phyloP scores from a whole-genome alignment of 768 basidiomycete species.

The Tremella mesenterica region DNA sequence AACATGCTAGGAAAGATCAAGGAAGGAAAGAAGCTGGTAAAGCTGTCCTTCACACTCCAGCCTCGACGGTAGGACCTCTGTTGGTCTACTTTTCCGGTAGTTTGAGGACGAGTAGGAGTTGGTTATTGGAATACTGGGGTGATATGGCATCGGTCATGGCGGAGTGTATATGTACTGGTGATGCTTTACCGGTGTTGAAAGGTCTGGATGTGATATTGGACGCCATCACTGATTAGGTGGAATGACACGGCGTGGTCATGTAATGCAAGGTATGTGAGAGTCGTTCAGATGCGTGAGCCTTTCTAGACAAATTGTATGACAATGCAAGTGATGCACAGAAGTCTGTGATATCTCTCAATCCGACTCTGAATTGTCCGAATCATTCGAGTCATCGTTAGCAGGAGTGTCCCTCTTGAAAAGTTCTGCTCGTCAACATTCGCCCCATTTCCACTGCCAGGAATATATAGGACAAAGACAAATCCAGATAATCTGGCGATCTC shows the following conservation, averaged over 20 bases:
- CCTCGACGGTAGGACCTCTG: not conserved
- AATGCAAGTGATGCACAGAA: too few relatives aligned
- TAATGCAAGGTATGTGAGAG: not conserved
- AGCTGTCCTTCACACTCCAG: conserved; percentile 7
- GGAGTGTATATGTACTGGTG: conserved; percentile 21
- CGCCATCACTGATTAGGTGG: conserved; percentile 11
- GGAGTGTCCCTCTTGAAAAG: not conserved
- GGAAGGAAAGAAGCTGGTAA: not conserved
- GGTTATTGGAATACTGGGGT: conserved; percentile 32
- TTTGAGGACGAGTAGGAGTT: conserved; percentile 11
- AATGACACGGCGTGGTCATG: not conserved
- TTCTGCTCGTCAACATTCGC: not conserved
- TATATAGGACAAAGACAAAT: too few relatives aligned
- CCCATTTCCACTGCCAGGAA: not conserved
- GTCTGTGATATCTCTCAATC: too few relatives aligned
- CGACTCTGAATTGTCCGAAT: not conserved
- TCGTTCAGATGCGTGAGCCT: not conserved
- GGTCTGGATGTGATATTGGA: conserved; percentile 29
- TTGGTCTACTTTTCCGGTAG: conserved; percentile 15
- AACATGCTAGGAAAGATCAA: conserved; percentile 12
- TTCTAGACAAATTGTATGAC: too few relatives aligned
- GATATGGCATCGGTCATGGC: conserved; percentile 27
- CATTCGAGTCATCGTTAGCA: not conserved
- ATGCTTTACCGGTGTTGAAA: conserved; percentile 24
- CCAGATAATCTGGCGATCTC: too few relatives aligned